phyloP scores from a whole-genome alignment of 2,329 filamentous ascomycete species.

The Aspergillus amoenus region DNA sequence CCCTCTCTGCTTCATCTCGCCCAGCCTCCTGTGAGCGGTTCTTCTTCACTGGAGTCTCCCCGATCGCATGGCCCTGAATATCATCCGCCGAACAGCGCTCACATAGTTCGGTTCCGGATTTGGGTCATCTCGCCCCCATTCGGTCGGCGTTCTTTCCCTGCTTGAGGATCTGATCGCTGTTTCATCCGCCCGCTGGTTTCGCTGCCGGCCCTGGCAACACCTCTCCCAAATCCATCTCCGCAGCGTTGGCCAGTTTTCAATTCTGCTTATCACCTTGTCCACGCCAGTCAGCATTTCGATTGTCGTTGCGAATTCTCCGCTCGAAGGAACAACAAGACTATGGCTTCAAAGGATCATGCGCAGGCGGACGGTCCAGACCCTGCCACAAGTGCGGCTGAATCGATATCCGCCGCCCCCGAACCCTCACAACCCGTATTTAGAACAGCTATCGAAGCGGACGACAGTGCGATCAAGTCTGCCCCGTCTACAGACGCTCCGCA shows the following conservation, averaged over 20 bases:
- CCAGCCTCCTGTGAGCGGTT: background rate
- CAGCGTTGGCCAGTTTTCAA: background rate
- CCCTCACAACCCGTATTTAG: slow-evolving; percentile 20
- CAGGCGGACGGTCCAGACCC: slow-evolving; percentile 19
- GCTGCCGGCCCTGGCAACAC: background rate
- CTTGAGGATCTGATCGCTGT: slow-evolving; percentile 8
- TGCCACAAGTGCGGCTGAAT: slow-evolving; percentile 16
- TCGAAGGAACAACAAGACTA: slow-evolving; percentile 3
- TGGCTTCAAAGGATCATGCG: slow-evolving; percentile 24
- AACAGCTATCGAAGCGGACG: slow-evolving; percentile 13
- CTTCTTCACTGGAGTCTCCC: slow-evolving; percentile 2
- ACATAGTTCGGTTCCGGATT: slow-evolving; percentile 8
- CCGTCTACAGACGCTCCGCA: slow-evolving; percentile 15
- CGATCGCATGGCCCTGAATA: slow-evolving; percentile 18
- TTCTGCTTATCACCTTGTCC: background rate
- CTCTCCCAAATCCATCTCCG: background rate
- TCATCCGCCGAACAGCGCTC: slow-evolving; percentile 5
- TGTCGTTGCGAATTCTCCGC: background rate
- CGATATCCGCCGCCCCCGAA: slow-evolving; percentile 17
- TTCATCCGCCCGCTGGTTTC: slow-evolving; percentile 8
- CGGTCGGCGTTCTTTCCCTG: slow-evolving; percentile 8
- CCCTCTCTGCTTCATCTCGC: background rate
- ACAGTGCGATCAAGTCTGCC: slow-evolving; percentile 11
- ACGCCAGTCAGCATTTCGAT: background rate
- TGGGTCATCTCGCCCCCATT: slow-evolving; percentile 6